Base-by-base conservation (phyloP, 2,329 filamentous ascomycete species). In the Botrytis sinoallii region DNA sequence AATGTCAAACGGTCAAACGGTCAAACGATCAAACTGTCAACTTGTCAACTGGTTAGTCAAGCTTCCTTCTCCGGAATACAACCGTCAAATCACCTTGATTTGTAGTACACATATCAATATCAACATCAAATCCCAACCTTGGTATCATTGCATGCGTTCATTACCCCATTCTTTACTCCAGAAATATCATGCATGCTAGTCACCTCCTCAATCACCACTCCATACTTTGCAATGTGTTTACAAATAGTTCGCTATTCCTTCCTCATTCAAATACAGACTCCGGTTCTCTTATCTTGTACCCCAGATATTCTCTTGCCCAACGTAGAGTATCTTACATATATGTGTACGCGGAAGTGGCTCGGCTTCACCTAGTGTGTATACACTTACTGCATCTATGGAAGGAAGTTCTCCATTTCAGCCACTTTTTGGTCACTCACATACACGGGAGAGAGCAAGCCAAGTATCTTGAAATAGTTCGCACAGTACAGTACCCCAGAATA, bases 271-370 rank as follows among this genome's bases (percentile, higher is more conserved):
- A 29, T 44, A 4, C 52, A 10, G 4, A n/a, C 9, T 44, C 61
- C 61, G 61, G 40, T 32, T 64, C 40, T 20, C 61, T 64, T 64
- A 64, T 64, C 61, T 64, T 40, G 61, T 46, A 64, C 61, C 61
- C 60, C 60, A 64, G 61, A 44, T 46, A 46, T 64, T 16, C 38
- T 64, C 44, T 29, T 64, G 20, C 61, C 61, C 14, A 64, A 64
- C 61, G 38, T 40, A 40, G 61, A 64, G 25, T 9, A 64, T 64
- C 61, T 42, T 64, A 64, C 61, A 60, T 35, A 29, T 18, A 29
- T 18, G n/a, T 40, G 59, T 61, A 16, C 59, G 22, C 38, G 32
- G 32, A 60, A 60, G 59, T 38, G 35, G 59, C 59, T 60, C 59
- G 32, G 8, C 32, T 60, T 60, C 20, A 60, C 48, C 48, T n/a